Conservation (phyloP, 176 grass and related monocot species). For the Lolium rigidum region DNA sequence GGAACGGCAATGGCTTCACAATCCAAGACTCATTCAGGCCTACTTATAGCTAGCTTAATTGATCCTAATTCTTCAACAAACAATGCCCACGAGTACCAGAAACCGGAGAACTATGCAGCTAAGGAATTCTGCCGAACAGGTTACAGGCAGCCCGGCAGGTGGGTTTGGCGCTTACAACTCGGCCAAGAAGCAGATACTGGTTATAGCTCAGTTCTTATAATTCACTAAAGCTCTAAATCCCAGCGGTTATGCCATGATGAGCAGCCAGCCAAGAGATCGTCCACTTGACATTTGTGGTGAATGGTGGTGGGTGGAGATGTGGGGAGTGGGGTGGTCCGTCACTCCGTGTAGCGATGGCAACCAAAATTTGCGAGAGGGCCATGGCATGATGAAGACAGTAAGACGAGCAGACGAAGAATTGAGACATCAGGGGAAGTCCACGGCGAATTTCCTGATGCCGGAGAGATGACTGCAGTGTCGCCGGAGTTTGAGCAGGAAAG, state of each 20-base stretch:
- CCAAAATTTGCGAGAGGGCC: too few relatives aligned
- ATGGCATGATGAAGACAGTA: background rate
- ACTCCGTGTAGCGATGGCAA: too few relatives aligned
- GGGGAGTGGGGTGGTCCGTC: background rate
- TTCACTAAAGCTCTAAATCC: background rate
- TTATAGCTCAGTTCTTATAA: background rate
- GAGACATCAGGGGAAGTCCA: background rate
- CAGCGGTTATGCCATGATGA: background rate
- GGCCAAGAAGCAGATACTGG: background rate
- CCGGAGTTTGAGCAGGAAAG: background rate
- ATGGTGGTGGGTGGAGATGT: background rate
- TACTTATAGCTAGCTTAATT: background rate
- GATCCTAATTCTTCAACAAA: background rate
- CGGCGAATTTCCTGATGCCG: background rate
- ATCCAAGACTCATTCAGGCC: background rate
- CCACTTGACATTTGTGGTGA: background rate
- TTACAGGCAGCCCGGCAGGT: background rate
- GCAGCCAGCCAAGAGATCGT: background rate
- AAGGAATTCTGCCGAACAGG: slow-evolving; percentile 38
- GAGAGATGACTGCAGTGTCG: background rate
- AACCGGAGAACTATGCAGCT: background rate
- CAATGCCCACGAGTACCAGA: background rate
- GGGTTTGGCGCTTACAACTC: background rate
- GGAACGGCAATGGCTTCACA: background rate
- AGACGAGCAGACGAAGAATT: too few relatives aligned